Percentiles rank a stretch among this genome's conserved stretches.
Conservation (phyloP, 805 yeast genomes). For the Candida sithepensis region DNA sequence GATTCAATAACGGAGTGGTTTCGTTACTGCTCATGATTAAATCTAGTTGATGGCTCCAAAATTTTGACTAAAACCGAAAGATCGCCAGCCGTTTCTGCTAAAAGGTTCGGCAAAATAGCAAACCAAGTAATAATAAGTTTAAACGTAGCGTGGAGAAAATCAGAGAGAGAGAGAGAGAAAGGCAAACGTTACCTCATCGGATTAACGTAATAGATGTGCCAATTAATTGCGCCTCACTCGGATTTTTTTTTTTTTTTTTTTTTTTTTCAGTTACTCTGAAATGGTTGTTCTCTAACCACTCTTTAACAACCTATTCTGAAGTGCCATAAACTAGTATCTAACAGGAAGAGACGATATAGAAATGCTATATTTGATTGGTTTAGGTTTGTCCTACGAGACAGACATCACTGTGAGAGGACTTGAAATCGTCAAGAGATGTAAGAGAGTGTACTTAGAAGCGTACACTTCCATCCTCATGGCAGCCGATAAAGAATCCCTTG, state of each 20-base stretch:
- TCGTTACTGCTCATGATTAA: constrained; percentile 8
- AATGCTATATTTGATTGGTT: constrained; percentile 88
- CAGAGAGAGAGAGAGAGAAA: no score
- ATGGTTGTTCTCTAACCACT: no score
- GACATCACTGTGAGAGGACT: constrained; percentile 96
- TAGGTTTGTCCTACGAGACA: constrained; percentile 82
- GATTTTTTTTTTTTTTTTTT: neutral
- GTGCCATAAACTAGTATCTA: no score
- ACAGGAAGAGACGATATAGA: neutral
- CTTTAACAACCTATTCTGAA: no score
- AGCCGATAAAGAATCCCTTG: constrained; percentile 70
- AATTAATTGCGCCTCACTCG: neutral
- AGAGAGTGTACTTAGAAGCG: constrained; percentile 91
- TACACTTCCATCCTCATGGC: constrained; percentile 96
- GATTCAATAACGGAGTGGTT: constrained; percentile 16
- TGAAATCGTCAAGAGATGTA: constrained; percentile 76
- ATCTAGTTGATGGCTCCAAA: no score
- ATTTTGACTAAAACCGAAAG: no score
- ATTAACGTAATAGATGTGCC: no score
- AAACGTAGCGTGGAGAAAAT: no score
- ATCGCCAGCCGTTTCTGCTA: no score
- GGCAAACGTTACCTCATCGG: no score
- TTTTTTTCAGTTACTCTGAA: neutral
- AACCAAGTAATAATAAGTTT: no score
- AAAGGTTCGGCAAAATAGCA: no score